Evolutionary conservation across 2,329 filamentous ascomycete genomes (phyloP), one percentile per base, ranked within the genome.

Genomic region (Fonsecaea nubica): DNA sequence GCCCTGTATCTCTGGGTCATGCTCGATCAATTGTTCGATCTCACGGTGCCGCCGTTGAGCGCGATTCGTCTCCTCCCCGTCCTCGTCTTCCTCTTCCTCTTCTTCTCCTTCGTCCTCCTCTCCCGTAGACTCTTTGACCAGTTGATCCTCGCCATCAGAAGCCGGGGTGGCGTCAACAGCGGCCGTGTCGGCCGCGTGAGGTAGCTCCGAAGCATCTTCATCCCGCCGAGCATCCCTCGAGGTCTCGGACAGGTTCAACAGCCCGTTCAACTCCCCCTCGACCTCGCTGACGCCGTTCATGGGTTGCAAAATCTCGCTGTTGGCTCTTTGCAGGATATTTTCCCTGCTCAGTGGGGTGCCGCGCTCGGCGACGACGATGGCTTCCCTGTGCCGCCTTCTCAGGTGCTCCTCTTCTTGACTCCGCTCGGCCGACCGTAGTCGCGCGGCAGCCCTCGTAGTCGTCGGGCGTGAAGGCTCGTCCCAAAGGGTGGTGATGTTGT

Each of bases 341-440:
- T 87, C 87, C 69, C 88, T 86, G 3, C 86, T 88, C 53, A 96
- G 77, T 1, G 91, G 90, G 36, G 89, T 85, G 25, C 87, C 92
- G n/a, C 92, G 91, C 74, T 96, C 92, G 74, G 93, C 94, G 64
- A 97, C 82, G 21, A 97, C 93, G 86, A 97, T 93, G 4, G 92
- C 93, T 80, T 97, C 92, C 71, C 93, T 85, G 74, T 94, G 86
- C 58, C 92, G 85, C 70, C 93, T 85, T 66, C 92, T 83, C 67
- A 93, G 82, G 73, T 91, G 89, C 76, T 94, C 91, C 42, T 70
- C 71, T 56, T 64, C 63, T 13, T 62, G 66, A 50, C 63, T 69
- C 12, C 65, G 61, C 48, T 68, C 66, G n/a, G 58, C 45, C 15
- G 65, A 65, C 25, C 69, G 64, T n/a, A 54, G 55, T 58, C 62